Base-by-base conservation (phyloP, 306 rosid genomes). In the Hippophae tibetana region DNA sequence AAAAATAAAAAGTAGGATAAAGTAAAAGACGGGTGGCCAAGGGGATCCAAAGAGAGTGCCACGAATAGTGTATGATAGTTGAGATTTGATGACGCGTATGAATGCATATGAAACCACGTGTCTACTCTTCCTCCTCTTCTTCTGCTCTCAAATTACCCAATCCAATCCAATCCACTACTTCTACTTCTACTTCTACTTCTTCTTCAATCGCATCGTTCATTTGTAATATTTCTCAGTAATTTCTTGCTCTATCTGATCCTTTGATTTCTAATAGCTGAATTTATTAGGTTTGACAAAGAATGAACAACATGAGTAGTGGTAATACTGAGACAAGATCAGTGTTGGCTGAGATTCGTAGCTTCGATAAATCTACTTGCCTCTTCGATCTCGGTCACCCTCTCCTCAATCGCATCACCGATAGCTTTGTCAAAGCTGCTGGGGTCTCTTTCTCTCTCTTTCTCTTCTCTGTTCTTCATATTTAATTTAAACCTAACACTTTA, bases 361-460 rank as follows among this genome's bases (percentile, higher is more conserved):
- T 86, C 41, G 82, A 82, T 1, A 81, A 71, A 38, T 79, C 76
- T 52, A 73, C 70, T 7, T n/a, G 38, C 38, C 38, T 85, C 52
- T 80, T 86, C 43, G 93, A 88, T 54, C 79, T 92, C 27, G 99
- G 99, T 13, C 95, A 92, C 57, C 96, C 99, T 74, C 96, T 92
- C 58, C 82, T 92, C 73, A 92, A 87, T 65, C 95, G 96, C 64
- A 74, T 87, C 8, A 84, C 81, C 26, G 85, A 90, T 43, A 68
- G 85, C 79, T 90, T 90, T 66, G 63, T 87, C 69, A 90, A 79
- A 72, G 90, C 94, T 6, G 90, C 95, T 13, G 90, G 89, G 76
- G 95, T 89, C 12, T 10, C 6, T 1, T 18, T 7, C 27, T 23
- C 31, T 59, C 42, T 43, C 13, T 48, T 59, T 51, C 54, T 47